Evolutionary conservation across 1,284 basidiomycete genomes (phyloP).

Genomic region (Apiotrichum veenhuisii): DNA sequence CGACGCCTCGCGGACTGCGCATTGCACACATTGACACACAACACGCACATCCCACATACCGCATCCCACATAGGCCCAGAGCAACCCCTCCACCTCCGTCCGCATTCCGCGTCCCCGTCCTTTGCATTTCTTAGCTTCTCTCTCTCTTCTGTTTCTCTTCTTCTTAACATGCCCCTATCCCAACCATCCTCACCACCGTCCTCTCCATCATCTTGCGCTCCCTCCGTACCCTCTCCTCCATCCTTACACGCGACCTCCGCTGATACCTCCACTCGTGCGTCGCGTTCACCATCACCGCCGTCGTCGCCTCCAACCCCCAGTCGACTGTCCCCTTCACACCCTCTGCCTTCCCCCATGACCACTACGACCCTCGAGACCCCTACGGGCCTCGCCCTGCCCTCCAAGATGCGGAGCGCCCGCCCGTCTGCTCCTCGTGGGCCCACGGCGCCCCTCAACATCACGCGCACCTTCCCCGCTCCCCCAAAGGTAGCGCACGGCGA

Average conservation of each 20-base stretch:
- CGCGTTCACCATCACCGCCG: background rate
- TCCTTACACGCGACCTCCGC: background rate
- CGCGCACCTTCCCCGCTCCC: background rate
- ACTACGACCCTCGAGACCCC: background rate
- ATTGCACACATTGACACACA: no score
- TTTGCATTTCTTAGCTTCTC: background rate
- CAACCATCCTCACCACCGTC: background rate
- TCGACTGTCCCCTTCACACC: background rate
- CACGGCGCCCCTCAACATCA: background rate
- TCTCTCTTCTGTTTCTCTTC: background rate
- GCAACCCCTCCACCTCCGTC: background rate
- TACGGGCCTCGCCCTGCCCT: background rate
- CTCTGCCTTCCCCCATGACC: background rate
- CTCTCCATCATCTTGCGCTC: background rate
- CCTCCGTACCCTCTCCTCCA: background rate
- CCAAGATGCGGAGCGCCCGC: background rate
- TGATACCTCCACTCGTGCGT: background rate
- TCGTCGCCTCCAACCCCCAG: background rate
- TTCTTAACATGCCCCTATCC: background rate
- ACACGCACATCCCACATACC: no score
- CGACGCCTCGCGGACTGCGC: no score
- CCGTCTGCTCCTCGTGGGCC: background rate
- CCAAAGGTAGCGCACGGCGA: background rate
- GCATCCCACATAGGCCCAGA: background rate
- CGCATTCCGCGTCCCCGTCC: background rate